A percentile compares a stretch with the other conserved stretches of the same genome.
Conservation (phyloP, 129 eudicot genomes). For the Kitagawia praeruptora region DNA sequence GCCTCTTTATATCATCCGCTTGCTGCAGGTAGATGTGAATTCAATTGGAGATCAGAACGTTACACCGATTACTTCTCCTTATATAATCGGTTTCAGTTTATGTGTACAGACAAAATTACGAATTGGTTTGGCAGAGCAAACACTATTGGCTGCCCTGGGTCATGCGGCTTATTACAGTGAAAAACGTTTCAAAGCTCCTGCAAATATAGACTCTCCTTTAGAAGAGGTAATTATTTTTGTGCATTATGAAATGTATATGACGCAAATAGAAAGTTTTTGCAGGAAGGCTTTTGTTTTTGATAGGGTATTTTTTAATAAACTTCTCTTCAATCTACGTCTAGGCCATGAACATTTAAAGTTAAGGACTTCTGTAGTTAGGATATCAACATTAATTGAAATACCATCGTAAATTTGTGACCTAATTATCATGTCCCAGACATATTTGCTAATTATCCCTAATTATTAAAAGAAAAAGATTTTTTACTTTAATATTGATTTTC, state of each 20-base stretch:
- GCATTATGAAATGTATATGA: neutral
- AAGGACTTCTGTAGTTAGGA: neutral
- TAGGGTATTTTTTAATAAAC: neutral
- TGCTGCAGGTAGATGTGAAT: slow-evolving; percentile 58
- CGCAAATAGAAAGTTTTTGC: neutral
- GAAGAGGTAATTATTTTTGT: slow-evolving; percentile 51
- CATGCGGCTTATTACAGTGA: slow-evolving; percentile 71
- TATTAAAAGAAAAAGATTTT: too few species aligned
- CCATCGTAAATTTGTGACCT: neutral
- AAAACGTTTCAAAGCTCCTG: slow-evolving; percentile 43
- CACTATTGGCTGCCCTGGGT: slow-evolving; percentile 74
- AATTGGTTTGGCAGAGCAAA: slow-evolving; percentile 86
- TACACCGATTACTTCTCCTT: too few species aligned
- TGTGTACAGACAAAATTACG: slow-evolving; percentile 67
- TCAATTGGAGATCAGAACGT: neutral
- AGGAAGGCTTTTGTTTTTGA: neutral
- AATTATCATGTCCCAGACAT: neutral
- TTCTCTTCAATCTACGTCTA: neutral
- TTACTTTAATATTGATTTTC: too few species aligned
- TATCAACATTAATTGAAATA: neutral
- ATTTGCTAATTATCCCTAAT: neutral
- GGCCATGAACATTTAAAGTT: neutral
- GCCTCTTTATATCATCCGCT: slow-evolving; percentile 78
- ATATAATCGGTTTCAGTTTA: neutral
- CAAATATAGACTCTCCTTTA: slow-evolving; percentile 37